Base-by-base conservation (phyloP, 1,139 yeast genomes). In the Pichia cactophila region DNA sequence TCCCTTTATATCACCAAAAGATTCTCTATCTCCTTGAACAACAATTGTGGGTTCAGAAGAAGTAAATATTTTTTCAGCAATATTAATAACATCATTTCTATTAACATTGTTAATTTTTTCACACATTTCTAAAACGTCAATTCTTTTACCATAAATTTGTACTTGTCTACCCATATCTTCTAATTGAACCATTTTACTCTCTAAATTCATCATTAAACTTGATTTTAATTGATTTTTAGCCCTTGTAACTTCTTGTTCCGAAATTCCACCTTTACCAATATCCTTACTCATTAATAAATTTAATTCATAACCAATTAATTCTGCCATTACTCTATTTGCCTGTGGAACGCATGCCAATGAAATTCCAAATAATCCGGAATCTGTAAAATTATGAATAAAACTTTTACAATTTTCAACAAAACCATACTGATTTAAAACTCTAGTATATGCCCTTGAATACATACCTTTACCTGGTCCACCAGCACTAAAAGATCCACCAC, bases 381-480 rank as follows among this genome's bases (percentile, higher is more conserved):
- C 96, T 1, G 87, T 75, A 69, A 88, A 92, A 20, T 95, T 82
- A 66, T 90, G 96, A 66, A 90, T 89, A 69, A 89, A 89, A 26
- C 95, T 78, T 59, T 81, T 74, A 65, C 97, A 89, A 61, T 86
- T 85, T 63, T 92, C 98, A 50, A 92, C 83, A 66, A 86, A 90
- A 42, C 95, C 95, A 64, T 86, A 87, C 64, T 86, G 92, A 69
- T 92, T 92, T 62, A 92, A 74, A 2, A 92, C 96, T 58, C 90
- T 80, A 0, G 96, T 88, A 70, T 89, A 92, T 33, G 94, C 78
- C 53, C 98, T 76, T 2, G 97, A 87, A 66, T 89, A 94, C 97
- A 92, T 90, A 6, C 99, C 99, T 68, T 92, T 92, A 49, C 99
- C 99, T n/a, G 99, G 99, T 0, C 99, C 99, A 56, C 99, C 99